A percentile compares a stretch with the other conserved stretches of the same genome.
Evolutionary conservation across 345 rosid species (phyloP).

Genomic region (Lenwebbia sp.): DNA sequence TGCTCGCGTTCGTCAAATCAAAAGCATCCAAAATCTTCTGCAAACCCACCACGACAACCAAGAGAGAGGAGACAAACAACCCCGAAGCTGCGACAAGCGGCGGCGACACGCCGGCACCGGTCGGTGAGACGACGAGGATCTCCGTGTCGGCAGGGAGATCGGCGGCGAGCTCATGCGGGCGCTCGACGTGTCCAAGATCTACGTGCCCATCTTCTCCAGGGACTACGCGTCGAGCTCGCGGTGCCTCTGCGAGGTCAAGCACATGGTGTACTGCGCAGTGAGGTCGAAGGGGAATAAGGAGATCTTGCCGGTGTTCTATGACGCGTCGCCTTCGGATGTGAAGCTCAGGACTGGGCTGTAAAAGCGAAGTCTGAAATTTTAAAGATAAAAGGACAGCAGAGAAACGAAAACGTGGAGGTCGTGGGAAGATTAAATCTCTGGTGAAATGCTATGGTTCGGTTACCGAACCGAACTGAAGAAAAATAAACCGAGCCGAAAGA

Average conservation of each 20-base stretch:
- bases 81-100: background rate
- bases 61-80: background rate
- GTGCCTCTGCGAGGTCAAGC: background rate
- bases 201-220: background rate
- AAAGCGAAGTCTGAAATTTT: background rate
- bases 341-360: too few species aligned
- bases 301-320: background rate
- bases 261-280: background rate
- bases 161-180: background rate
- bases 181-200: background rate
- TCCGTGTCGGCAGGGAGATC: background rate
- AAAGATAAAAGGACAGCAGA: too few species aligned
- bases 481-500: too few species aligned
- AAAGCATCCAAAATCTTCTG: background rate
- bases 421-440: too few species aligned
- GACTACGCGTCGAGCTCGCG: too few species aligned
- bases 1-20: too few species aligned
- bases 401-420: too few species aligned
- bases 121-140: background rate
- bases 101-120: background rate
- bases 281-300: background rate
- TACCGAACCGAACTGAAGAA: too few species aligned
- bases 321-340: too few species aligned
- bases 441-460: too few species aligned
- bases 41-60: background rate